Evolutionary conservation across 345 rosid species (phyloP), one percentile per base, ranked within the genome.

Genomic region (Populus nigra): DNA sequence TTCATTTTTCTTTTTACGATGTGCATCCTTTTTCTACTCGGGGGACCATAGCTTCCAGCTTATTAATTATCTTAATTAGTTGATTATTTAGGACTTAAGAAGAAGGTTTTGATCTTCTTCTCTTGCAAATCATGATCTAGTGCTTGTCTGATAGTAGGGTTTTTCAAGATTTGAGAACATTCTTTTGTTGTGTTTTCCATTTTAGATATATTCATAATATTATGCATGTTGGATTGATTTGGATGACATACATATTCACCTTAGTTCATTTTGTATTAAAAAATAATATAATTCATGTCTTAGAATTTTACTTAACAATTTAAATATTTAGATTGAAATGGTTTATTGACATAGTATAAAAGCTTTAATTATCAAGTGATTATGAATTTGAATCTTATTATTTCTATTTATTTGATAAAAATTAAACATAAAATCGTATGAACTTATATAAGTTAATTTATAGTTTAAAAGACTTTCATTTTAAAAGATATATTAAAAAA

Each of bases 311-410:
- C 2, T 0, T 33, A 33, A 33, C 0, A 33, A 0, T 33, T 33
- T 33, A 33, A 33, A 3, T 3, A 3, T 4, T 4, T 33, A 33
- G 5, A 4, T 33, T 33, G 0, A 33, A 33, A 33, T 33, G 0
- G 0, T 33, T 33, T 33, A 4, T 33, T 4, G 0, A 0, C 0
- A 33, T 4, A 0, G 0, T 0, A 33, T 33, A 0, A 33, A 0
- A 33, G 0, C 0, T 33, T 33, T 33, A 0, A 33, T 33, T 0
- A 33, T 0, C 5, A 33, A 33, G 0, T 33, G 5, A 4, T 33
- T 0, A 33, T 0, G 5, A 33, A 0, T 33, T 33, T 4, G 0
- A 33, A 33, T 33, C 0, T 33, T 33, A 33, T 33, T 4, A 33
- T 33, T 3, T 0, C 4, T 33, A 4, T 33, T 33, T 33, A 33